Base-by-base conservation (phyloP, 257 asterid genomes). In the Cordia subcordata region DNA sequence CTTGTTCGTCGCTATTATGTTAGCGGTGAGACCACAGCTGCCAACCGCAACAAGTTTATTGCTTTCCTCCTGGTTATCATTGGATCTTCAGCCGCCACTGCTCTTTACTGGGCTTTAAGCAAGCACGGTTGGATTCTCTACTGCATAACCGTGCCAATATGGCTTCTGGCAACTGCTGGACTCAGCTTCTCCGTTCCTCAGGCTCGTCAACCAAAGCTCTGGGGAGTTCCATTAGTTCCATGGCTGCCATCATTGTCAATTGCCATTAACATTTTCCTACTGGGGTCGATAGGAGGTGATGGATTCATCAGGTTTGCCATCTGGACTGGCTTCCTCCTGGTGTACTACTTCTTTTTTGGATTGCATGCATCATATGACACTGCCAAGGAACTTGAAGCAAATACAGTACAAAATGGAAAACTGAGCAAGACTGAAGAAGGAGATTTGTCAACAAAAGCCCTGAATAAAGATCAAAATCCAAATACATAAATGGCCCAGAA, bases 211-310 rank as follows among this genome's bases (percentile, higher is more conserved):
- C 94, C 94, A 0, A 69, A 63, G 73, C 68, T 73, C 1, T 82
- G 89, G 94, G 89, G 89, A 4, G 84, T 79, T 35, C 94, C 94
- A 5, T 60, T 77, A 57, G 89, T 85, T 62, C 94, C 94, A 0
- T 82, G 89, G 89, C 47, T 82, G 62, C 94, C 94, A 38, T 81
- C 89, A 10, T 64, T 67, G 1, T 85, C 94, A 1, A 77, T 85
- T 12, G 80, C 76, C 47, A 75, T 82, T 18, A 85, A 82, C 73
- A 71, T 82, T 1, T 85, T 82, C 65, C 85, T 85, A 8, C 81
- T 84, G 4, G 93, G 86, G 6, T 82, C 89, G 0, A 73, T 85
- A 10, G 82, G 82, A 35, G 68, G 57, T 49, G 62, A 49, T 5
- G 79, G 89, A 2, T 82, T 75, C 53, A 11, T 63, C 1, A 75